Evolutionary conservation across 805 yeast species (phyloP), one percentile per base, ranked within the genome.

Genomic region (Blastobotrys parvus): DNA sequence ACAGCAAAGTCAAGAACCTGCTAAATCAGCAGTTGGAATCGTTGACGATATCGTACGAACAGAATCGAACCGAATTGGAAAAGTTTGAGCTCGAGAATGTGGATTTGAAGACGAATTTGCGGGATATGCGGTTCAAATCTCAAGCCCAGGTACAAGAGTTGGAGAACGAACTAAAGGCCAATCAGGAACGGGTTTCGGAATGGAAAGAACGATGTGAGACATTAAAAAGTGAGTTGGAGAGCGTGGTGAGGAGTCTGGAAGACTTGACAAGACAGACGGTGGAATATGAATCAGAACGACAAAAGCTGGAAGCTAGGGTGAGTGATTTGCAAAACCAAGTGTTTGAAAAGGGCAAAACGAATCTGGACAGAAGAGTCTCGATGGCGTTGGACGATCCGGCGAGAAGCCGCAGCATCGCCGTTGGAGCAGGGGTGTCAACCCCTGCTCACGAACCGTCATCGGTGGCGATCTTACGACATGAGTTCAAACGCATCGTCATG

Each of bases 261-360:
- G 65, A 63, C 23, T 58, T 63, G 22, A 63, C 67, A n/a, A 45
- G 54, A 16, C 55, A 63, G 42, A 58, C 68, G 1, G 65, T 63
- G 17, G 60, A 54, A 38, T 57, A 58, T 36, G 68, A 63, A 38
- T 44, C 58, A 20, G 62, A 60, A 39, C 52, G 61, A 3, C 42
- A 45, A 15, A 45, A 48, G 21, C 51, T 62, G 25, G 63, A 61
- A 32, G 31, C 42, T 4, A 51, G 47, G 34, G 53, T 59, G n/a
- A 43, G 45, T 31, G 50, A 50, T 8, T 48, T 59, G 20, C 50
- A 55, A 29, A 39, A 42, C 15, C 53, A 58, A 27, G 44, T 51
- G 21, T 42, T 43, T 19, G 43, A 51, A 21, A 39, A 40, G 17
- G 43, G 51, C 4, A 36, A 44, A 25, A 25, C 38, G 7, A 29